Percentiles rank a stretch among this genome's conserved stretches.
Conservation (phyloP, 2,329 filamentous ascomycete species). For the Phaeosphaeria sp. region DNA sequence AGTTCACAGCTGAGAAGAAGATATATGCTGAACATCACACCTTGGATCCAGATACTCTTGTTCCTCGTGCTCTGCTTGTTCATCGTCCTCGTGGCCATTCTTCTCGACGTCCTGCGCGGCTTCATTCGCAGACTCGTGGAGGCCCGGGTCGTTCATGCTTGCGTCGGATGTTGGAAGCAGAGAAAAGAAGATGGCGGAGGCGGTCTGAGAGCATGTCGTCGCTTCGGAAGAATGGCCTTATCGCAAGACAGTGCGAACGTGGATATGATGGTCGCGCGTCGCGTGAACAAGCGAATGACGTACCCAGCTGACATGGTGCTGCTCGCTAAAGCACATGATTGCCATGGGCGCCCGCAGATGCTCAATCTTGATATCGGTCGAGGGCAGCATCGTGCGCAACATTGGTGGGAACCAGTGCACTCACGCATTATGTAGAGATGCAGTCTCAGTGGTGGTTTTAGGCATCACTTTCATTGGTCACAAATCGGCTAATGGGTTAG, state of each 20-base stretch:
- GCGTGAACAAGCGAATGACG: constrained; percentile 1
- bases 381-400: neutral
- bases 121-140: constrained; percentile 57
- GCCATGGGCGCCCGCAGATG: neutral
- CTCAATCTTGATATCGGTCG: neutral
- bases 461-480: neutral
- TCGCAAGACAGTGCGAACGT: neutral
- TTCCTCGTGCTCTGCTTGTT: constrained; percentile 49
- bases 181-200: neutral
- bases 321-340: neutral
- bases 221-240: neutral
- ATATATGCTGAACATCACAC: constrained; percentile 23
- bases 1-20: neutral
- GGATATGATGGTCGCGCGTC: constrained; percentile 1
- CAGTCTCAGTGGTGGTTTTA: neutral
- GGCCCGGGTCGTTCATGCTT: constrained; percentile 57
- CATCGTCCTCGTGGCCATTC: constrained; percentile 36
- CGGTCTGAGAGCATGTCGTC: neutral
- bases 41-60: constrained; percentile 54
- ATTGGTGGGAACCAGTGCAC: too few relatives aligned
- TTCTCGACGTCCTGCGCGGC: constrained; percentile 55
- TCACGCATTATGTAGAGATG: neutral
- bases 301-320: neutral
- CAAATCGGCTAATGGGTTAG: neutral
- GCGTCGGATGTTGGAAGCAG: neutral